These are phyloP conservation scores for Colletotrichum siamense DNA, from an alignment of 2,329 filamentous ascomycete genomes.

Conservation along the genomic window DNA sequence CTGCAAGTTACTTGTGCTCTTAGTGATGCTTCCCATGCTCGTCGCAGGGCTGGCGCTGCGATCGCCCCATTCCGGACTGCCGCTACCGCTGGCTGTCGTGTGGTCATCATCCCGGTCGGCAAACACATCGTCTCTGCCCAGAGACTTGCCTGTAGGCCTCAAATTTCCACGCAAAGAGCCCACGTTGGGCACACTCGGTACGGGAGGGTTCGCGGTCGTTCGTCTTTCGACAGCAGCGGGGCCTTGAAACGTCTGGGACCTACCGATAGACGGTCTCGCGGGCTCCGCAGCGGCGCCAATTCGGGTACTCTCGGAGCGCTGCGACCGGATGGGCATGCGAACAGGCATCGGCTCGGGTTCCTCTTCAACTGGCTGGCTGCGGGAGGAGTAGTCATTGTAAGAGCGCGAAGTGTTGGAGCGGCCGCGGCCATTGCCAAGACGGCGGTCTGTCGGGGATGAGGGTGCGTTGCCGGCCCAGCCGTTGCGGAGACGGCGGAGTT, in stretches of 20 bases:
- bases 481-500: slow-evolving; percentile 65
- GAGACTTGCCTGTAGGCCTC: slow-evolving; percentile 48
- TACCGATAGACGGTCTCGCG: slow-evolving; percentile 39
- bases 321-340: slow-evolving; percentile 51
- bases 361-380: slow-evolving; percentile 36
- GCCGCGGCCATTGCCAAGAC: slow-evolving; percentile 35
- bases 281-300: slow-evolving; percentile 37
- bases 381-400: slow-evolving; percentile 33
- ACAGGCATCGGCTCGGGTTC: slow-evolving; percentile 35
- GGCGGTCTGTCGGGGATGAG: slow-evolving; percentile 23
- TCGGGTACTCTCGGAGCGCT: slow-evolving; percentile 8
- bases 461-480: slow-evolving; percentile 42
- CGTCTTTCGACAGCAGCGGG: slow-evolving; percentile 21
- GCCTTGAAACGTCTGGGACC: slow-evolving; percentile 45
- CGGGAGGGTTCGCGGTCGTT: slow-evolving; percentile 1
- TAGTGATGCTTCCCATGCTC: slow-evolving; percentile 59
- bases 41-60: slow-evolving; percentile 61
- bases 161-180: slow-evolving; percentile 46
- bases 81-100: slow-evolving; percentile 54
- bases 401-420: slow-evolving; percentile 57
- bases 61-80: slow-evolving; percentile 56
- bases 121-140: slow-evolving; percentile 48
- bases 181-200: slow-evolving; percentile 30
- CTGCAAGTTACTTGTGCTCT: slow-evolving; percentile 39
- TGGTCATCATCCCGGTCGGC: slow-evolving; percentile 54